Conservation (phyloP, 768 basidiomycete species). For the Amanita subjunquillea region DNA sequence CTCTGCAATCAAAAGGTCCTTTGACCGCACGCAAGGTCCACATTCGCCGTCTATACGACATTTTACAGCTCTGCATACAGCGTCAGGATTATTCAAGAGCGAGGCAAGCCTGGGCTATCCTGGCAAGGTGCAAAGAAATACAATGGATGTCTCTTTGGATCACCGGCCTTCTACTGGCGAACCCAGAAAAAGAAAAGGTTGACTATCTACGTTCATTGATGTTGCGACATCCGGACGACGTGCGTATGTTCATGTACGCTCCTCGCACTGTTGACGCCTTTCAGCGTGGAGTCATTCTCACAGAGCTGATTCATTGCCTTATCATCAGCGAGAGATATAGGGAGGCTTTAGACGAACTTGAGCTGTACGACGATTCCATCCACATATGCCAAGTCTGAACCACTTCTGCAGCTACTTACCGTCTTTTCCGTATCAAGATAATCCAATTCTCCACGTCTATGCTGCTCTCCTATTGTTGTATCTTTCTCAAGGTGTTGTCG, state of each 20-base stretch:
- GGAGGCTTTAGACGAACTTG: constrained; percentile 77
- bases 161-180: constrained; percentile 44
- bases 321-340: constrained; percentile 46
- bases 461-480: constrained; percentile 70
- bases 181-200: constrained; percentile 25
- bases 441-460: constrained; percentile 69
- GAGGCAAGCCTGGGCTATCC: constrained; percentile 60
- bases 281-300: constrained; percentile 67
- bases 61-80: constrained; percentile 63
- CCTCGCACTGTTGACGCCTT: neutral
- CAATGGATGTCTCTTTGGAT: constrained; percentile 68
- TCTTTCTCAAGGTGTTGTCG: constrained; percentile 31
- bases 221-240: constrained; percentile 58
- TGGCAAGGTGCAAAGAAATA: constrained; percentile 69
- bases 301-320: constrained; percentile 63
- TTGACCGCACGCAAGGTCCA: constrained; percentile 57
- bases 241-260: constrained; percentile 21
- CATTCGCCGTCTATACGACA: constrained; percentile 63
- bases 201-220: constrained; percentile 64
- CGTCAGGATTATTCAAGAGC: constrained; percentile 56
- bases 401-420: constrained; percentile 58
- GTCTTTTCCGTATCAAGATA: constrained; percentile 80
- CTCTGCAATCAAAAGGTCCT: constrained; percentile 37
- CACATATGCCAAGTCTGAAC: constrained; percentile 2
- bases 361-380: constrained; percentile 46